phyloP scores from a whole-genome alignment of 331 rosid species.

The Stylosanthes scabra region DNA sequence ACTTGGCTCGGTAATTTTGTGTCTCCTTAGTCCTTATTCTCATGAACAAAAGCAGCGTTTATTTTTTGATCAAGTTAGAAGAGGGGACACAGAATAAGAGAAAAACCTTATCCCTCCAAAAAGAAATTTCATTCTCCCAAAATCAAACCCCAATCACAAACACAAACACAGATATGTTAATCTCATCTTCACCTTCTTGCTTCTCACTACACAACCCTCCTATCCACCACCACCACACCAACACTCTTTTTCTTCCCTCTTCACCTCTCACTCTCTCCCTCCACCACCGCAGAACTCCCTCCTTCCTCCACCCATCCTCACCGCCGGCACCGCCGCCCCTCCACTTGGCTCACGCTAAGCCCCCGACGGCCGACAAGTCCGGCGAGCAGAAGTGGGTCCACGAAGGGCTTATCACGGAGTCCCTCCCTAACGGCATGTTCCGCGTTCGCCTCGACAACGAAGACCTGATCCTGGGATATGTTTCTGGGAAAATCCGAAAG shows the following conservation, averaged over 20 bases:
- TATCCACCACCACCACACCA: slow-evolving; percentile 4
- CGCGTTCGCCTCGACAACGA: slow-evolving; percentile 81
- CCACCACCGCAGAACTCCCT: slow-evolving; percentile 21
- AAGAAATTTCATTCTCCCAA: no score
- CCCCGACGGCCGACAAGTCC: slow-evolving; percentile 56
- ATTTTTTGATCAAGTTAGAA: no score
- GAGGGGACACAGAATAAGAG: no score
- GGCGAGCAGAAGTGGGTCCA: slow-evolving; percentile 80
- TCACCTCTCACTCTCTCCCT: background rate
- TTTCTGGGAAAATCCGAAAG: slow-evolving; percentile 89
- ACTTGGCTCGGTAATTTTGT: no score
- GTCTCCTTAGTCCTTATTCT: no score
- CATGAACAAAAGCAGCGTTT: no score
- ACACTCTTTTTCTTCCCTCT: background rate
- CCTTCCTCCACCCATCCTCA: slow-evolving; percentile 40
- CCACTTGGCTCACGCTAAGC: slow-evolving; percentile 48
- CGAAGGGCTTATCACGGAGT: slow-evolving; percentile 82
- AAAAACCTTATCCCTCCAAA: no score
- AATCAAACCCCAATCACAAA: no score
- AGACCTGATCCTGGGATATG: slow-evolving; percentile 82
- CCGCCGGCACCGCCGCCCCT: background rate
- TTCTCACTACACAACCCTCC: slow-evolving; percentile 37
- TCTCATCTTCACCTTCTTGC: background rate
- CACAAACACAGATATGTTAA: slow-evolving; percentile 34
- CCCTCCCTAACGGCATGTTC: slow-evolving; percentile 96